Conservation (phyloP, 1,284 basidiomycete genomes). For the Leccinum holopus region DNA sequence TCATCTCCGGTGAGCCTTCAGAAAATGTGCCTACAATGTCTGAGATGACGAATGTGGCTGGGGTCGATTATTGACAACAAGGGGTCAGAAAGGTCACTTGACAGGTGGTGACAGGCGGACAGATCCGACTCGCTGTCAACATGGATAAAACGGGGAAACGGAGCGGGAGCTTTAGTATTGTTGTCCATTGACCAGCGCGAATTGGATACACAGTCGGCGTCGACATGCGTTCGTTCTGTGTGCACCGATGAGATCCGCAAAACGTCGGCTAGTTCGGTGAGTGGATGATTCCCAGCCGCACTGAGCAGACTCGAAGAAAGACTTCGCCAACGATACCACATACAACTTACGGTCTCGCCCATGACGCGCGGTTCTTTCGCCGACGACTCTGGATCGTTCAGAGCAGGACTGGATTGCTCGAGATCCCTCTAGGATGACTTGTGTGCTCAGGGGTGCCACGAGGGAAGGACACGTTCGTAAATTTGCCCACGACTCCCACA, state of each 20-base stretch:
- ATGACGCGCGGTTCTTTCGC: background rate
- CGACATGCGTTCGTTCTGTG: background rate
- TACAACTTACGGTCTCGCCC: background rate
- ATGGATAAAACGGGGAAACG: background rate
- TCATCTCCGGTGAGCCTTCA: background rate
- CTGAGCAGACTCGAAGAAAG: background rate
- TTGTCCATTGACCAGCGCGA: background rate
- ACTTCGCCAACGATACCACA: background rate
- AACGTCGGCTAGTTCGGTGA: background rate
- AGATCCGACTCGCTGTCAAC: background rate
- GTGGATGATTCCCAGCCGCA: background rate
- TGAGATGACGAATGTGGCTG: background rate
- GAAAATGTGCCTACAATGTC: background rate
- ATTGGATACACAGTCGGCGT: background rate
- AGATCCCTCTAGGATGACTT: background rate
- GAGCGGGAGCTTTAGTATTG: background rate
- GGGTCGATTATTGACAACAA: background rate
- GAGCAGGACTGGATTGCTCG: background rate
- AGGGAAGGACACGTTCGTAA: background rate
- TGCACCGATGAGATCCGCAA: background rate
- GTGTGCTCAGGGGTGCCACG: background rate
- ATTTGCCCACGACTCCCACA: background rate
- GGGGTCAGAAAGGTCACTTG: background rate
- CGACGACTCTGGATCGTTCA: background rate
- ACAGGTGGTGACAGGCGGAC: background rate